A percentile compares a stretch with the other conserved stretches of the same genome.
phyloP scores from a whole-genome alignment of 2,329 filamentous ascomycete species.

The Gremmenia infestans region DNA sequence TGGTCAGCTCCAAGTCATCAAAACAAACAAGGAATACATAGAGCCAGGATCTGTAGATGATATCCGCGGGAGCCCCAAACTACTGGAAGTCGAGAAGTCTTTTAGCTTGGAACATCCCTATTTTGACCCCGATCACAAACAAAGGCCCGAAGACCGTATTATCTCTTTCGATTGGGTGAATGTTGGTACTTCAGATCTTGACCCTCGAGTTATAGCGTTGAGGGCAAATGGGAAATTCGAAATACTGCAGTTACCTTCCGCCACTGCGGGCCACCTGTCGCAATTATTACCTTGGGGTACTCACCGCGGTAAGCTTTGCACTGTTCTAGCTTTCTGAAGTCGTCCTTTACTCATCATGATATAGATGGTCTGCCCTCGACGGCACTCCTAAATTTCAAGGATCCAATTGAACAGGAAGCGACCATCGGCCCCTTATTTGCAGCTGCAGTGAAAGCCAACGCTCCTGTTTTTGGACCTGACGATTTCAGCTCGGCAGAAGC shows the following conservation, averaged over 20 bases:
- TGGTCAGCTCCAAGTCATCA: slow-evolving; percentile 57
- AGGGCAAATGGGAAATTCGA: slow-evolving; percentile 57
- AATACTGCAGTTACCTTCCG: slow-evolving; percentile 56
- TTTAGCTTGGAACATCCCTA: slow-evolving; percentile 59
- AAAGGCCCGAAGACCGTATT: slow-evolving; percentile 48
- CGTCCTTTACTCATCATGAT: slow-evolving; percentile 24
- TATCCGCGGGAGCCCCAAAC: slow-evolving; percentile 50
- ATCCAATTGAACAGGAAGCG: slow-evolving; percentile 46
- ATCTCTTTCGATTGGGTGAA: slow-evolving; percentile 67
- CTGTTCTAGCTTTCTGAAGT: neutral
- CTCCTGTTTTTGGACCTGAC: slow-evolving; percentile 53
- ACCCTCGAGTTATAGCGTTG: slow-evolving; percentile 54
- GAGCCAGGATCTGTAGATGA: slow-evolving; percentile 38
- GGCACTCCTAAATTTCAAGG: slow-evolving; percentile 50
- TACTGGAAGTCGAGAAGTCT: slow-evolving; percentile 55
- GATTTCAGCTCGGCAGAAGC: slow-evolving; percentile 35
- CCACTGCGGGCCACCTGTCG: slow-evolving; percentile 52
- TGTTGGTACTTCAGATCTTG: slow-evolving; percentile 48
- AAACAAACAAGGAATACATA: slow-evolving; percentile 51
- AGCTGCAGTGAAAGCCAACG: slow-evolving; percentile 47
- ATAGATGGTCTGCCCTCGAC: slow-evolving; percentile 49
- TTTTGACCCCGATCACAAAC: slow-evolving; percentile 42
- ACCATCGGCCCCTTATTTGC: slow-evolving; percentile 51
- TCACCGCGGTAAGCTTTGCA: slow-evolving; percentile 37
- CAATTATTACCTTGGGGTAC: slow-evolving; percentile 58